Evolutionary conservation across 2,329 filamentous ascomycete species (phyloP), one percentile per base, ranked within the genome.

Genomic region (Bipolaris bicolor): DNA sequence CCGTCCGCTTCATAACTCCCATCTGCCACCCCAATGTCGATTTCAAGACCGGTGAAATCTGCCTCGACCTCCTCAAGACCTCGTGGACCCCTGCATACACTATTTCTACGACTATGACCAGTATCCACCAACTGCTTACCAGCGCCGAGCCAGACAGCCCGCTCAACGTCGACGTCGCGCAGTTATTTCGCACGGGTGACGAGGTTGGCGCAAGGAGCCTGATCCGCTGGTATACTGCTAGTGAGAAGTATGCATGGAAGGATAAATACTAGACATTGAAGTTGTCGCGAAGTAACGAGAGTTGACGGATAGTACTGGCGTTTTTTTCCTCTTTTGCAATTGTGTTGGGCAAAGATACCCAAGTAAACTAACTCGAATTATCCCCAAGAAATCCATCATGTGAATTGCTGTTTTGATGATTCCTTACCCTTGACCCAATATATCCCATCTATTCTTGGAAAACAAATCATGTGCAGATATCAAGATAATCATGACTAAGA

Each of bases 41-140:
- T 54, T 76, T 76, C 67, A 69, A 83, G 66, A 92, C 87, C 2
- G 95, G 95, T 66, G 93, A 97, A 78, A 95, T 99, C 72, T 99
- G 95, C 76, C 86, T 98, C 26, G 95, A 97, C 73, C 83, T 98
- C 61, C 83, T 99, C 49, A 87, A 85, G 58, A 81, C 80, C 0
- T 84, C 84, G 16, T 98, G 94, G 94, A 90, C 90, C 57, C 91
- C 93, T 1, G 88, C 91, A 16, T 95, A 97, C 77, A 93, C 89
- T 39, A 84, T 98, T 18, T 84, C 89, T 34, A 86, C 89, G 69
- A 90, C 88, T 60, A 80, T 94, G 69, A 88, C 90, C 67, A 87
- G 87, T 45, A 84, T 94, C 62, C 85, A 90, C 64, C 84, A 90
- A 79, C 81, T 95, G 67, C 80, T 91, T 56, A 82, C 79, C 24